These are phyloP conservation scores for Cudoniella acicularis DNA, from an alignment of 495 filamentous ascomycete genomes.

Conservation along the genomic window DNA sequence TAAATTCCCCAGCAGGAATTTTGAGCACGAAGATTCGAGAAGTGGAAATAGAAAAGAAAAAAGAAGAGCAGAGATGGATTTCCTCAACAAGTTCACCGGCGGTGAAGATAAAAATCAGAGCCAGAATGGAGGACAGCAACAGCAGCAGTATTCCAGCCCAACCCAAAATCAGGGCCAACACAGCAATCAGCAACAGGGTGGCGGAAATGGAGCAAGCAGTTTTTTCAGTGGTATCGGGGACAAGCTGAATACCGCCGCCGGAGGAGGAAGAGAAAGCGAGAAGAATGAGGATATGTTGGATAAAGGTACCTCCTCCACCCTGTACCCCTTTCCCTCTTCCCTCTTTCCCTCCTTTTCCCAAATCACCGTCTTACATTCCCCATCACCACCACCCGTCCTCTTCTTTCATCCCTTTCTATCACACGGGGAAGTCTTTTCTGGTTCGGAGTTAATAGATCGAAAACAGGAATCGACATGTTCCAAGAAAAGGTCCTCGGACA, in stretches of 20 bases:
- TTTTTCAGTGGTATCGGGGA: conserved; percentile 49
- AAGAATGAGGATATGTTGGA: conserved; percentile 67
- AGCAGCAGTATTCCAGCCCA: neutral
- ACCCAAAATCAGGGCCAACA: neutral
- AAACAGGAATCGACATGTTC: conserved; percentile 59
- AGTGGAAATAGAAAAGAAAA: too few relatives aligned
- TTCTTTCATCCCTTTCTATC: too few relatives aligned
- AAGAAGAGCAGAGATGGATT: too few relatives aligned
- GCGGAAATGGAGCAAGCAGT: conserved; percentile 27
- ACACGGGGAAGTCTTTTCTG: too few relatives aligned
- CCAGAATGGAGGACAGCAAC: neutral
- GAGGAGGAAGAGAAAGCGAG: conserved; percentile 63
- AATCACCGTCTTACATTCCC: too few relatives aligned
- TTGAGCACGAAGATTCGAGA: too few relatives aligned
- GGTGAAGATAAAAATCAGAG: neutral
- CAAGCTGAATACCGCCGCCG: conserved; percentile 57
- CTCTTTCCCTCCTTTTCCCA: neutral
- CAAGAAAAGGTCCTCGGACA: conserved; percentile 64
- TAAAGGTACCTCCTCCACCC: too few relatives aligned
- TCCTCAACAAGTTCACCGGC: neutral
- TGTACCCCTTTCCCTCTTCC: conserved; percentile 16
- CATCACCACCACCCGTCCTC: too few relatives aligned
- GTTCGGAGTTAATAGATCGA: neutral
- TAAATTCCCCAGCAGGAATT: too few relatives aligned
- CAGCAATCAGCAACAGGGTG: neutral